phyloP scores from a whole-genome alignment of 805 yeast genomes.

The Lipomyces lipofer region DNA sequence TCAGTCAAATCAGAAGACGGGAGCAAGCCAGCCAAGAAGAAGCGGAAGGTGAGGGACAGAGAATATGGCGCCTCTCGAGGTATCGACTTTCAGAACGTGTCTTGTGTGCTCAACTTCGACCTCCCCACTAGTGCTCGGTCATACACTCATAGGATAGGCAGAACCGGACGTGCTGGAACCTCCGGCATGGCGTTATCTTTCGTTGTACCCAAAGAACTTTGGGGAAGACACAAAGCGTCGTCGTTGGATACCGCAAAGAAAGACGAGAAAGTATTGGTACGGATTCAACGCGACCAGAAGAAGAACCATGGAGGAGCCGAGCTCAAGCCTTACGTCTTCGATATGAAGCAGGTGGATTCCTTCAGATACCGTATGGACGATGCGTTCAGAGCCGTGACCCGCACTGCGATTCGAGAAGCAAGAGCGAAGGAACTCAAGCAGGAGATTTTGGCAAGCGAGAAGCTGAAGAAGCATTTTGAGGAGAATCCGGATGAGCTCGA shows the following conservation, averaged over 20 bases:
- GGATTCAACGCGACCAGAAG: conserved; percentile 75
- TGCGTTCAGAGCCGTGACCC: conserved; percentile 93
- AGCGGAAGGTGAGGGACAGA: conserved; percentile 47
- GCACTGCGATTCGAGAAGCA: conserved; percentile 87
- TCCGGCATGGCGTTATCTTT: conserved; percentile 93
- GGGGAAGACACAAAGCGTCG: conserved; percentile 87
- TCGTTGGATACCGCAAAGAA: conserved; percentile 65
- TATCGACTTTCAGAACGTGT: conserved; percentile 92
- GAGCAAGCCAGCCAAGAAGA: conserved; percentile 18
- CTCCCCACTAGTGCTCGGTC: conserved; percentile 86
- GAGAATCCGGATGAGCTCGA: conserved; percentile 94
- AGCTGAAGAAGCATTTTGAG: conserved; percentile 89
- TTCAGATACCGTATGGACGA: conserved; percentile 97
- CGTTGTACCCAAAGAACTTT: conserved; percentile 77
- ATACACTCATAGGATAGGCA: conserved; percentile 90
- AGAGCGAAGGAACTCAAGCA: conserved; percentile 83
- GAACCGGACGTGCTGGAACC: conserved; percentile 97
- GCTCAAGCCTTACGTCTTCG: conserved; percentile 84
- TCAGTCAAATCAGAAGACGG: conserved; percentile 29
- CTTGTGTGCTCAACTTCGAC: conserved; percentile 94
- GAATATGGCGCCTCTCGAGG: conserved; percentile 97
- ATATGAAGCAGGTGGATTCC: conserved; percentile 87
- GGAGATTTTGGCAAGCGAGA: conserved; percentile 84
- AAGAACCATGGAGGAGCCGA: conserved; percentile 55
- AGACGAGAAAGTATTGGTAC: conserved; percentile 81